Evolutionary conservation across 352 stramenopile species (phyloP).

Genomic region (Phytophthora citricola): DNA sequence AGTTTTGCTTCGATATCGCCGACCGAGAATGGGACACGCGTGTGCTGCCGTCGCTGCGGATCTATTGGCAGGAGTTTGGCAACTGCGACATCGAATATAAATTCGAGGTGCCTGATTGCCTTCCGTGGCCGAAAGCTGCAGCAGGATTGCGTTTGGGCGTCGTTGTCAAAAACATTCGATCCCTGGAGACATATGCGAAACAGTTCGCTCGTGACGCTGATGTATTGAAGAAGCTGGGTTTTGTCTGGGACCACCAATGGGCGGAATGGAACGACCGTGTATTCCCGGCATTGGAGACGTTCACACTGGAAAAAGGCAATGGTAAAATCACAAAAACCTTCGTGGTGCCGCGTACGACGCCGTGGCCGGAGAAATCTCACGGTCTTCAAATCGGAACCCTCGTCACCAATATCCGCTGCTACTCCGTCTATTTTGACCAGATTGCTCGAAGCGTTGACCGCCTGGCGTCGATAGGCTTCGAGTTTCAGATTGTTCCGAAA

Average conservation of each 20-base stretch:
- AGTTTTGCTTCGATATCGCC: conserved; percentile 19
- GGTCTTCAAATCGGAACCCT: background rate
- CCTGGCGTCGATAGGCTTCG: conserved; percentile 4
- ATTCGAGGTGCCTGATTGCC: conserved; percentile 15
- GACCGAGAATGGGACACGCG: conserved; percentile 15
- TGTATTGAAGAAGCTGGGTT: background rate
- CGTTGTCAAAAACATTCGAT: conserved; percentile 16
- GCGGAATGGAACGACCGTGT: background rate
- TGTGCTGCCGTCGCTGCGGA: conserved; percentile 11
- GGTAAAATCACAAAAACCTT: background rate
- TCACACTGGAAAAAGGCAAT: background rate
- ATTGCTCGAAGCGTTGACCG: conserved; percentile 6
- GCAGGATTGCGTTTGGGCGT: conserved; percentile 4
- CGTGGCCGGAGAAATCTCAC: background rate
- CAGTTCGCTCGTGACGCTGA: background rate
- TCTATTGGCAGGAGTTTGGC: conserved; percentile 14
- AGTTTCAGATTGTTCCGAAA: conserved; percentile 8
- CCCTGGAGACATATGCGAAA: conserved; percentile 4
- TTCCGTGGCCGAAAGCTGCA: conserved; percentile 9
- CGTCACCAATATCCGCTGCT: background rate
- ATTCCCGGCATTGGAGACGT: background rate
- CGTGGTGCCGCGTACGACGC: background rate
- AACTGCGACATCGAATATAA: conserved; percentile 11
- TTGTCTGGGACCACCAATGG: background rate
- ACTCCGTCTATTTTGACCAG: background rate